Base-by-base conservation (phyloP, 345 rosid species). In the Citrus hindsii region DNA sequence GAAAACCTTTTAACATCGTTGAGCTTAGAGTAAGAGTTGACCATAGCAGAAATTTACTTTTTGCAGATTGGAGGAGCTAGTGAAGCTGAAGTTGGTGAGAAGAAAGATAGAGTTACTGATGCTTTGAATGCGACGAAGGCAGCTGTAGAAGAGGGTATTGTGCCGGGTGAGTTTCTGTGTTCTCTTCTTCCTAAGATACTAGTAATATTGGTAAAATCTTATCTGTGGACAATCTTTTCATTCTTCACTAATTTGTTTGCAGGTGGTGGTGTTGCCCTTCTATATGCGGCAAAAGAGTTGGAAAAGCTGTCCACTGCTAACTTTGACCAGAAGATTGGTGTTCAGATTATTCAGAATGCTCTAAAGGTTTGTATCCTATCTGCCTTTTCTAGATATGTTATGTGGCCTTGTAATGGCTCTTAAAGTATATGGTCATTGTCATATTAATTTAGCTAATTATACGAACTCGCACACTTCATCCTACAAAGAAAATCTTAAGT, bases 81-180 rank as follows among this genome's bases (percentile, higher is more conserved):
- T 80, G 99, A 97, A 88, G 79, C 92, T 46, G 98, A 96, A 84
- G 97, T 96, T 73, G 63, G 90, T 69, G 97, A 96, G 85, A 97
- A 90, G 90, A 94, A 94, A 83, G 99, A 94, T 71, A 89, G 99
- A 83, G 98, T 97, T 65, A 97, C 92, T 0, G 95, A 97, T 88
- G 99, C 99, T 32, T 84, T 97, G 74, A 96, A 97, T 87, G 98
- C 98, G 40, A 94, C 99, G 7, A 94, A 94, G 83, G 99, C 99
- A 79, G 99, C 99, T 25, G 97, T 97, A 33, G 99, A 97, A 82
- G 99, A 94, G 92, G 99, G 98, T 76, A 97, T 97, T 76, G 98
- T 97, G 56, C 90, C 98, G 76, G 99, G 99, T 93, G 85, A 74
- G 14, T 51, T 59, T 48, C 59, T 48, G 27, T 51, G 12, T 32